phyloP scores from a whole-genome alignment of 495 filamentous ascomycete species.

The Chlorociboria aeruginascens region DNA sequence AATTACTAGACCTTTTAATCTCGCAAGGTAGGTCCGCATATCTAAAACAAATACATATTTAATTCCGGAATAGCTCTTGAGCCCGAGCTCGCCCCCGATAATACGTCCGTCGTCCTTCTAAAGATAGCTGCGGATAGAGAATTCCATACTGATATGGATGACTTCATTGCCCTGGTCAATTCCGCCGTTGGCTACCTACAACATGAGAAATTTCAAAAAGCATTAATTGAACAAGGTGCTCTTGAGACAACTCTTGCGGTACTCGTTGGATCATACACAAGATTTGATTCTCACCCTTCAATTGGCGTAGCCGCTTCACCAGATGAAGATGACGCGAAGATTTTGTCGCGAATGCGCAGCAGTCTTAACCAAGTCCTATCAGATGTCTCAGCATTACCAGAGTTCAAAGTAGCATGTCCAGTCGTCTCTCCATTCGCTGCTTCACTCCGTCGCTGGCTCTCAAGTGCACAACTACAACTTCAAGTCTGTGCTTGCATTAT shows the following conservation, averaged over 20 bases:
- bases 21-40: slow-evolving; percentile 26
- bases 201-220: slow-evolving; percentile 27
- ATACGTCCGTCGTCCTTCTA: slow-evolving; percentile 19
- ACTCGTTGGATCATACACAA: slow-evolving; percentile 22
- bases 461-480: slow-evolving; percentile 39
- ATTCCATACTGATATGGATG: slow-evolving; percentile 18
- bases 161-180: slow-evolving; percentile 22
- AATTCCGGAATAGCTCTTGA: slow-evolving; percentile 11
- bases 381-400: slow-evolving; percentile 47
- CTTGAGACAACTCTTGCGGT: slow-evolving; percentile 19
- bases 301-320: slow-evolving; percentile 8
- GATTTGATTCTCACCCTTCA: slow-evolving; percentile 18
- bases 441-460: slow-evolving; percentile 45
- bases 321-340: slow-evolving; percentile 35
- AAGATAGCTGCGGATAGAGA: slow-evolving; percentile 16
- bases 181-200: slow-evolving; percentile 18
- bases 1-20: slow-evolving; percentile 36
- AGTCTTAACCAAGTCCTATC: slow-evolving; percentile 46
- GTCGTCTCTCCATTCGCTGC: slow-evolving; percentile 34
- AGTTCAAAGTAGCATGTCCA: slow-evolving; percentile 40
- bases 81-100: slow-evolving; percentile 18
- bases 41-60: neutral
- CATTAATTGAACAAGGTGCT: slow-evolving; percentile 24
- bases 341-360: slow-evolving; percentile 39
- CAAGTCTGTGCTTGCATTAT: slow-evolving; percentile 65